Evolutionary conservation across 2,329 filamentous ascomycete genomes (phyloP).

Genomic region (Paecilomyces sp.): DNA sequence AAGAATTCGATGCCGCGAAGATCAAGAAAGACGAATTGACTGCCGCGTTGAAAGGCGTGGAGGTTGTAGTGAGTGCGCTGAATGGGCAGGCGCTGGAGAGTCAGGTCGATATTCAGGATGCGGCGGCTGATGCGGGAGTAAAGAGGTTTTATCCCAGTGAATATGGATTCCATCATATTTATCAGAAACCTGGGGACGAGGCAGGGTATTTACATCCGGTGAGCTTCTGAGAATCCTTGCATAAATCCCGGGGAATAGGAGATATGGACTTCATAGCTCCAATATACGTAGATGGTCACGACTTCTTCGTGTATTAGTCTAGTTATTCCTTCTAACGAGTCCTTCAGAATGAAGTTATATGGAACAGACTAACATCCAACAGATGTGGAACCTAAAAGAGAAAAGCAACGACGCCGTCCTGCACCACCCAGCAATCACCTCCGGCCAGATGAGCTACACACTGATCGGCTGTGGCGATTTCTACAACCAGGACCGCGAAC

Average conservation of each 20-base stretch:
- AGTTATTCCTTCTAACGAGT: background rate
- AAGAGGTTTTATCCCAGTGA: conserved; percentile 20
- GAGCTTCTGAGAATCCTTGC: background rate
- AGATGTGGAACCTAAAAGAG: conserved; percentile 10
- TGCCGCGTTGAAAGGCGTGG: conserved; percentile 10
- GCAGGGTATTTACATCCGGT: conserved; percentile 16
- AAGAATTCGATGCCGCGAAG: conserved; percentile 7
- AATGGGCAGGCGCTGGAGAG: conserved; percentile 12
- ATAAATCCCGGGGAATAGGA: too few species aligned
- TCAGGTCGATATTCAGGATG: conserved; percentile 16
- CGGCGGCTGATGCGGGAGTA: conserved; percentile 16
- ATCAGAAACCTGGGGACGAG: conserved; percentile 12
- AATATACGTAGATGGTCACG: too few species aligned
- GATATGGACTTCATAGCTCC: too few species aligned
- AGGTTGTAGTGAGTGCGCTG: conserved; percentile 17
- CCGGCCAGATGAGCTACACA: conserved; percentile 21
- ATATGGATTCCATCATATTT: conserved; percentile 18
- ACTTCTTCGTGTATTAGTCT: too few species aligned
- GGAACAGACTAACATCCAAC: background rate
- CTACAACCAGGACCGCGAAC: conserved; percentile 21
- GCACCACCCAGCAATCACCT: conserved; percentile 13
- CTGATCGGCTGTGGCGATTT: conserved; percentile 24
- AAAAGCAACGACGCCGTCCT: conserved; percentile 10
- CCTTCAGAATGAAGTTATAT: background rate
- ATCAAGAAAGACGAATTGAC: conserved; percentile 7